These are phyloP conservation scores for Pythium phragmiticola DNA, from an alignment of 352 stramenopile species.

Conservation along the genomic window DNA sequence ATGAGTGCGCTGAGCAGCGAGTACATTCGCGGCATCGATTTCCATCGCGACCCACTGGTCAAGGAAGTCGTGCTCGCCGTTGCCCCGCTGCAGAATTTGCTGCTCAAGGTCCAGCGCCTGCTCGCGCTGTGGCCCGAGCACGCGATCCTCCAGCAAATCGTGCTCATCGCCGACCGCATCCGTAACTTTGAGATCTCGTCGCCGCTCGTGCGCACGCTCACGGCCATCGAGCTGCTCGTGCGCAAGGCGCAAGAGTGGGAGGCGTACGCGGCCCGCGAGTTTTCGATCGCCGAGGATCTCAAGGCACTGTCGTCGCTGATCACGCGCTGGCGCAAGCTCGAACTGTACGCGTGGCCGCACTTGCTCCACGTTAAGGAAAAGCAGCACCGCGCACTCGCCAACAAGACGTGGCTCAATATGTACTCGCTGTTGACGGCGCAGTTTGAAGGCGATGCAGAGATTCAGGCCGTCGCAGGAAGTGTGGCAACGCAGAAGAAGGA, in stretches of 20 bases:
- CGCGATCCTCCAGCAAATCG: conserved; percentile 94
- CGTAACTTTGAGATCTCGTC: conserved; percentile 87
- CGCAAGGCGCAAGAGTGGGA: conserved; percentile 99
- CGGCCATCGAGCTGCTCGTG: conserved; percentile 95
- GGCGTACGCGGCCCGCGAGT: conserved; percentile 91
- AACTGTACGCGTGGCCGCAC: conserved; percentile 97
- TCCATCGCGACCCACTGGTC: conserved; percentile 93
- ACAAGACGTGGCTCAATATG: conserved; percentile 89
- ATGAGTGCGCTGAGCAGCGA: conserved; percentile 65
- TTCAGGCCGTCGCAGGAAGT: conserved; percentile 8
- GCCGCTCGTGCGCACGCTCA: conserved; percentile 90
- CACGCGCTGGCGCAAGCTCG: conserved; percentile 96
- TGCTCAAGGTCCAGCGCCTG: conserved; percentile 90
- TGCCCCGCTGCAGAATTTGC: conserved; percentile 83
- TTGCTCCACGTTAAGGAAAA: conserved; percentile 91
- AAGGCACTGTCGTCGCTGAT: conserved; percentile 92
- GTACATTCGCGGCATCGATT: conserved; percentile 87
- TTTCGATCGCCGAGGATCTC: conserved; percentile 92
- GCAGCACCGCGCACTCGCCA: conserved; percentile 62
- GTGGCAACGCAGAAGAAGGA: conserved; percentile 20
- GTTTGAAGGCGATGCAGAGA: conserved; percentile 47
- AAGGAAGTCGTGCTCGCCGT: conserved; percentile 91
- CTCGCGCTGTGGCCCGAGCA: conserved; percentile 96
- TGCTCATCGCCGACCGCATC: conserved; percentile 88
- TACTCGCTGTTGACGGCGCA: conserved; percentile 84